Conservation (phyloP, 208 protist species). For the Trypanosoma melophagium region DNA sequence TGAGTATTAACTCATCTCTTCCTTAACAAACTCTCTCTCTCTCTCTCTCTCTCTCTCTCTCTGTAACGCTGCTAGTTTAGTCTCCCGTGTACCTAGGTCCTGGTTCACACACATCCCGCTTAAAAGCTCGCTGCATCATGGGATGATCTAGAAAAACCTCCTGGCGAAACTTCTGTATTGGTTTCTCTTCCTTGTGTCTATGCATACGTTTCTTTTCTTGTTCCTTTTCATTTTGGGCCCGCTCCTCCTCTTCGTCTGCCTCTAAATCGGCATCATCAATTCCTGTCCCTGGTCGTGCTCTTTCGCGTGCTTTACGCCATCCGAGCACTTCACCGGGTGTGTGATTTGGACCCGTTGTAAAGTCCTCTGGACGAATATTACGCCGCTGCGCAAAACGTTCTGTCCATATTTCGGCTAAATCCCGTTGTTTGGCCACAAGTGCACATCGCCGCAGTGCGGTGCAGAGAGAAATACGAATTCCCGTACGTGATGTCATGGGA, state of each 20-base stretch:
- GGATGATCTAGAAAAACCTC: slow-evolving; percentile 76
- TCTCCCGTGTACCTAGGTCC: slow-evolving; percentile 82
- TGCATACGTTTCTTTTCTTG: not conserved
- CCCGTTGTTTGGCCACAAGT: slow-evolving; percentile 37
- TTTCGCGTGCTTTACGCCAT: slow-evolving; percentile 19
- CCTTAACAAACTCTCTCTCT: not conserved
- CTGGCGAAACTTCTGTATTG: slow-evolving; percentile 51
- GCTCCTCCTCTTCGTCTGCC: slow-evolving; percentile 14
- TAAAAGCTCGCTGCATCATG: slow-evolving; percentile 58
- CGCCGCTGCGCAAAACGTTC: slow-evolving; percentile 62
- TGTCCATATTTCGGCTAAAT: slow-evolving; percentile 69
- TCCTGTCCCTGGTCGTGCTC: slow-evolving; percentile 52
- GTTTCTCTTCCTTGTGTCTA: slow-evolving; percentile 15
- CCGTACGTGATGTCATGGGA: slow-evolving; percentile 51
- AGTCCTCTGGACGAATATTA: slow-evolving; percentile 53
- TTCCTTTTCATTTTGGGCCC: not conserved
- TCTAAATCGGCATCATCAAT: slow-evolving; percentile 65
- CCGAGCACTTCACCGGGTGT: slow-evolving; percentile 12
- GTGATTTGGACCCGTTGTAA: slow-evolving; percentile 34
- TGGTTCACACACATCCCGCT: slow-evolving; percentile 26
- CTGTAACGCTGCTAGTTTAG: not conserved
- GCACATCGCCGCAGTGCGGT: slow-evolving; percentile 77
- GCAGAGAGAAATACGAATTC: slow-evolving; percentile 67
- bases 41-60: not conserved
- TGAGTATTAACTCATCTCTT: no score